Conservation (phyloP, 2,329 filamentous ascomycete genomes). For the Chaetomiaceae sp. region DNA sequence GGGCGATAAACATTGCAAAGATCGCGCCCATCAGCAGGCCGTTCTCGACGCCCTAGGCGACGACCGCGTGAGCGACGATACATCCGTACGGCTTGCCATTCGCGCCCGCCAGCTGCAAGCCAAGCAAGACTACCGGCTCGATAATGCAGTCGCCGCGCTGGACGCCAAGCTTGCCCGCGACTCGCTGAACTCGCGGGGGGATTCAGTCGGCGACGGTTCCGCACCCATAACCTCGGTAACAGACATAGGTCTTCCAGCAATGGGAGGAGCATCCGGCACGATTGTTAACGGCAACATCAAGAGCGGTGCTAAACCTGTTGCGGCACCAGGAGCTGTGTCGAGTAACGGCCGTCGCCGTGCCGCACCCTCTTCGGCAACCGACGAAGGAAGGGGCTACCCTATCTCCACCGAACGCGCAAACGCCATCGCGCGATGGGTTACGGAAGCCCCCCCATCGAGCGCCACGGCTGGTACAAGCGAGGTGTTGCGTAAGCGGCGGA, state of each 20-base stretch:
- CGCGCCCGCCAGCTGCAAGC: constrained; percentile 55
- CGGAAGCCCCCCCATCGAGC: constrained; percentile 44
- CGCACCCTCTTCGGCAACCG: neutral
- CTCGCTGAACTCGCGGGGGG: constrained; percentile 17
- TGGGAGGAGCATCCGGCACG: neutral
- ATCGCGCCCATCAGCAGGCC: constrained; percentile 59
- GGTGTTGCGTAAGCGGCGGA: constrained; percentile 36
- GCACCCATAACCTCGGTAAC: neutral
- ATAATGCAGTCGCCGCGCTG: constrained; percentile 20
- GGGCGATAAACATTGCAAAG: constrained; percentile 53
- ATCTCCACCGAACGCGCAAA: constrained; percentile 66
- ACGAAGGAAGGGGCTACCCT: constrained; percentile 42
- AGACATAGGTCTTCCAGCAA: no score
- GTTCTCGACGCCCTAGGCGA: constrained; percentile 65
- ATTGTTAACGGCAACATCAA: neutral
- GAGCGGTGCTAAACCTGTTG: no score
- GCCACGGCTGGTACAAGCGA: constrained; percentile 16
- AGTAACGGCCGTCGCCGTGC: neutral
- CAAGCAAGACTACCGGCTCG: constrained; percentile 46
- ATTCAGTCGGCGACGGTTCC: neutral
- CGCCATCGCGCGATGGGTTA: constrained; percentile 66
- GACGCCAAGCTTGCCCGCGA: constrained; percentile 31
- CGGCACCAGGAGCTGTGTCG: neutral
- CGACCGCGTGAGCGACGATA: constrained; percentile 64
- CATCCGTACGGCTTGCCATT: constrained; percentile 60